Percentiles rank a stretch among this genome's conserved stretches.
phyloP scores from a whole-genome alignment of 2,329 filamentous ascomycete species.

The Cytospora schulzeri region DNA sequence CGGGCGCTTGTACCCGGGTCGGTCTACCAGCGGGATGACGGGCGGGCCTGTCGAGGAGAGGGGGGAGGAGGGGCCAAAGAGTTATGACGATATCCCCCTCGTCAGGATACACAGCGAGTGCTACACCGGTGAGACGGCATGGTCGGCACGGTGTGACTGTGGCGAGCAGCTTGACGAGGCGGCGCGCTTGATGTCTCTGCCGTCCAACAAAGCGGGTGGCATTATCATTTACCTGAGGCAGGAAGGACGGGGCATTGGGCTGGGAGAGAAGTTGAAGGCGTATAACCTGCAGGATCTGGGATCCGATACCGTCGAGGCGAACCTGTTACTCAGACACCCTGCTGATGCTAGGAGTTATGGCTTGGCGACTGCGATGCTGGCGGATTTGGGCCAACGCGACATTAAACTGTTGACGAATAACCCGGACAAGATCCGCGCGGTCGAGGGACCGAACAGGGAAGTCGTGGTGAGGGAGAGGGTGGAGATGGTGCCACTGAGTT shows the following conservation, averaged over 20 bases:
- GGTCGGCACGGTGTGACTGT: slow-evolving; percentile 97
- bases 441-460: slow-evolving; percentile 89
- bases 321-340: slow-evolving; percentile 85
- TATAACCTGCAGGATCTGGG: slow-evolving; percentile 97
- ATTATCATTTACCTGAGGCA: slow-evolving; percentile 96
- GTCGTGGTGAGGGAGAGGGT: slow-evolving; percentile 86
- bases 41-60: slow-evolving; percentile 35
- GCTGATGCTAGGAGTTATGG: slow-evolving; percentile 95
- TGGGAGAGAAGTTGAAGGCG: slow-evolving; percentile 94
- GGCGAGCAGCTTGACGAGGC: slow-evolving; percentile 98
- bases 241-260: slow-evolving; percentile 91
- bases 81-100: slow-evolving; percentile 53
- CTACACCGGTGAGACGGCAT: slow-evolving; percentile 97
- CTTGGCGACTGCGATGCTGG: slow-evolving; percentile 91
- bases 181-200: slow-evolving; percentile 85
- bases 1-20: slow-evolving; percentile 81
- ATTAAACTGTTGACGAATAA: slow-evolving; percentile 92
- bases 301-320: slow-evolving; percentile 97
- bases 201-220: slow-evolving; percentile 66
- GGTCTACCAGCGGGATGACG: slow-evolving; percentile 71
- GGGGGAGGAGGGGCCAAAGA: slow-evolving; percentile 23
- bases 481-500: slow-evolving; percentile 92
- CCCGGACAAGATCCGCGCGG: slow-evolving; percentile 91
- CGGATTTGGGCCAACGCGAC: slow-evolving; percentile 78
- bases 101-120: slow-evolving; percentile 98